Evolutionary conservation across 73 alveolate species (phyloP), one percentile per base, ranked within the genome.

Genomic region (Stentor coeruleus): DNA sequence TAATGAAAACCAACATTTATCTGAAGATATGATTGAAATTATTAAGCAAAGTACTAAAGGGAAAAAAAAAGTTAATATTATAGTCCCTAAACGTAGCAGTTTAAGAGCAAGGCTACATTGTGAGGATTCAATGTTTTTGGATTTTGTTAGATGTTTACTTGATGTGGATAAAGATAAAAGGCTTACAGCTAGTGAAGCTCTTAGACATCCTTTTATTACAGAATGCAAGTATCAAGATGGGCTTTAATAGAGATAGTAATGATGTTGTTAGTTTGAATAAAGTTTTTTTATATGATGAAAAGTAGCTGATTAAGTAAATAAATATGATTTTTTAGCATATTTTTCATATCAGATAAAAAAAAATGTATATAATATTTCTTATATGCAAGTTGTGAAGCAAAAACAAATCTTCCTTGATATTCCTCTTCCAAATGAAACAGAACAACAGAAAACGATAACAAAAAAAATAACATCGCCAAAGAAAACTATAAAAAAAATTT

Each of bases 121-220:
- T 72, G 94, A 90, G 72, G 96, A 93, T 85, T 91, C 91, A 26
- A 87, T 82, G 85, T 95, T 95, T 74, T 81, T 93, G 38, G 96
- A 87, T 83, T 95, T 95, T 82, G 87, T 95, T 57, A 91, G 94
- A 81, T 84, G 94, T 81, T 81, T 93, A n/a, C 88, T 95, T n/a
- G 95, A 95, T 60, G 88, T 93, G 37, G 99, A 95, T 74, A 97
- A 97, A n/a, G 87, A 87, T 81, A 88, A 86, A 77, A 89, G 98
- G 84, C 90, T 91, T 31, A 82, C 93, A 39, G 99, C 99, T 14
- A 89, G 84, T 76, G 99, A 95, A 66, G 99, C 99, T 58, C 42
- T 95, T 91, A 76, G 87, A 58, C 99, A 95, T 85, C 99, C 99
- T 35, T 95, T 93, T 92, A 74, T 95, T 39, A 91, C 96, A 49